phyloP scores from a whole-genome alignment of 1,139 yeast species.

The Kodamaea sp. region DNA sequence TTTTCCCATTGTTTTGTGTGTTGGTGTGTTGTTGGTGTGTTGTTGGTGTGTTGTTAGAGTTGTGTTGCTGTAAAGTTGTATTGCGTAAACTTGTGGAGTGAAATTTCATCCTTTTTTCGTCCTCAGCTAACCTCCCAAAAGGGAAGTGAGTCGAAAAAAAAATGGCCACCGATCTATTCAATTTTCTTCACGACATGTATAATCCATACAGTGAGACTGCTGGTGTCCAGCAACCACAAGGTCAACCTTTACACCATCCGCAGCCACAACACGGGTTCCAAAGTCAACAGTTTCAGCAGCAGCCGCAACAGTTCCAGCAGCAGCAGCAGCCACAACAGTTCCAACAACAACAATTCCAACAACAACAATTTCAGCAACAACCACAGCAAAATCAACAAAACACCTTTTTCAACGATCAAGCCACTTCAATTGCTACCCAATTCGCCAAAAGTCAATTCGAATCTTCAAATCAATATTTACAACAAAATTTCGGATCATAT shows the following conservation, averaged over 20 bases:
- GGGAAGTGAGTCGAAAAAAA: conserved; percentile 2
- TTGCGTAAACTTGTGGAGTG: background rate
- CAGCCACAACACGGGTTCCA: conserved; percentile 29
- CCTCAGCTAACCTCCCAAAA: conserved; percentile 1
- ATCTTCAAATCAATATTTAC: conserved; percentile 67
- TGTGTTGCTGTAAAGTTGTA: background rate
- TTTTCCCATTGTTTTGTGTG: conserved; percentile 40
- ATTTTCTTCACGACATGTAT: too few relatives aligned
- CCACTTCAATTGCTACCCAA: conserved; percentile 82
- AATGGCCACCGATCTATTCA: too few relatives aligned
- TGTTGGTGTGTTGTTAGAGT: background rate
- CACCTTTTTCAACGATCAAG: conserved; percentile 69
- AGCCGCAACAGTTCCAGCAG: conserved; percentile 3
- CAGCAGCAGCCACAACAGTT: conserved; percentile 12
- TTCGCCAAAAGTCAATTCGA: conserved; percentile 83
- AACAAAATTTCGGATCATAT: conserved; percentile 60
- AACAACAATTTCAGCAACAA: conserved; percentile 14
- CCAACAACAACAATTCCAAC: conserved; percentile 11
- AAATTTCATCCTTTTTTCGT: background rate
- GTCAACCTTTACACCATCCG: conserved; percentile 30
- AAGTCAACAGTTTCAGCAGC: conserved; percentile 11
- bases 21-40: background rate
- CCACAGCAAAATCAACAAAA: conserved; percentile 14
- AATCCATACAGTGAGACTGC: conserved; percentile 40
- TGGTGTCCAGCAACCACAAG: conserved; percentile 13